Evolutionary conservation across 352 stramenopile genomes (phyloP).

Genomic region (Globisporangium emineosum): DNA sequence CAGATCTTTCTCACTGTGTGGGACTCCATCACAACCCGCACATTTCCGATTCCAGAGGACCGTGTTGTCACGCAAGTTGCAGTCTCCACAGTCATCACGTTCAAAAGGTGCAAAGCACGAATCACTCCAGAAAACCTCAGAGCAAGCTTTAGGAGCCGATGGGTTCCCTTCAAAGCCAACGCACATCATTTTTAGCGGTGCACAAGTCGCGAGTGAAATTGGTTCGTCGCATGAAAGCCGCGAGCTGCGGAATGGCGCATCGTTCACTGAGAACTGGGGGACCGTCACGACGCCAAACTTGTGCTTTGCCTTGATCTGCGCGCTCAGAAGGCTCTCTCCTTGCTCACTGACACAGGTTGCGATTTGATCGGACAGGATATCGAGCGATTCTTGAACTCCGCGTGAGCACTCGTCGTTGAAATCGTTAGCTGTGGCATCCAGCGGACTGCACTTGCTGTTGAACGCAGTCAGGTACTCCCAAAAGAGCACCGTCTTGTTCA

Average conservation of each 20-base stretch:
- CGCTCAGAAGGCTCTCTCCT: neutral
- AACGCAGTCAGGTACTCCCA: constrained; percentile 25
- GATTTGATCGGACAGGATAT: neutral
- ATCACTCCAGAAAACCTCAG: constrained; percentile 19
- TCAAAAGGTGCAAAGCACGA: constrained; percentile 18
- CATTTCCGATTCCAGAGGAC: constrained; percentile 28
- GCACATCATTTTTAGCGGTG: neutral
- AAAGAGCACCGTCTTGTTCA: constrained; percentile 20
- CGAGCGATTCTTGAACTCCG: neutral
- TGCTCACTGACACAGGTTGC: constrained; percentile 1
- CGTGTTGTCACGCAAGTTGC: constrained; percentile 1
- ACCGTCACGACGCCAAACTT: constrained; percentile 24
- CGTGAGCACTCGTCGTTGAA: constrained; percentile 13
- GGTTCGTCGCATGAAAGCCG: constrained; percentile 7
- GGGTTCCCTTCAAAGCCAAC: neutral
- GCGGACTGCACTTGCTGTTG: constrained; percentile 21
- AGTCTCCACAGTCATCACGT: constrained; percentile 27
- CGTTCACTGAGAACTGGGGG: constrained; percentile 28
- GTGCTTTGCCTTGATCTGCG: constrained; percentile 18
- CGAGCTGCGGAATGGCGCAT: constrained; percentile 19
- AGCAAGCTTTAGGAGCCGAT: constrained; percentile 15
- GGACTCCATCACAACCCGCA: constrained; percentile 25
- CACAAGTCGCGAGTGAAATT: neutral
- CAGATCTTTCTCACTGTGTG: constrained; percentile 21
- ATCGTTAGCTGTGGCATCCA: constrained; percentile 7